Conservation (phyloP, 148 eudicot species). For the Pouteria glomerata region DNA sequence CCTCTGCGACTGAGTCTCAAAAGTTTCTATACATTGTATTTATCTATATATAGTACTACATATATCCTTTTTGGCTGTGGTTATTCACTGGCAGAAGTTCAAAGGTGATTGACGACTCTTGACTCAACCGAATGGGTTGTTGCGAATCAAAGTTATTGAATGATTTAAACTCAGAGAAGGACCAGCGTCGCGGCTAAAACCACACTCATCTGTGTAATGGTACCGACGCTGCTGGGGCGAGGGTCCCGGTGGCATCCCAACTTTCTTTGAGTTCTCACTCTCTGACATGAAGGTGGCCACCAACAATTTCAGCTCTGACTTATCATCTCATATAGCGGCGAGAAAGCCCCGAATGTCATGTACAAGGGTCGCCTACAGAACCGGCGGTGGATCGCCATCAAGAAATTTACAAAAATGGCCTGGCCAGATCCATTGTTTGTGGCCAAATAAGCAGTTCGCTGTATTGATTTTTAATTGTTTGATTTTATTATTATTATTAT, state of each 20-base stretch:
- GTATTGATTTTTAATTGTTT: constrained; percentile 24
- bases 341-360: constrained; percentile 78
- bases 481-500: too few relatives aligned
- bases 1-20: too few relatives aligned
- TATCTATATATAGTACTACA: too few relatives aligned
- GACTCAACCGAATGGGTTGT: constrained; percentile 74
- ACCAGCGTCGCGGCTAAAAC: constrained; percentile 9
- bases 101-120: too few relatives aligned
- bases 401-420: constrained; percentile 81
- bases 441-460: constrained; percentile 84
- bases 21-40: too few relatives aligned
- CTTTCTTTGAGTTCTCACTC: constrained; percentile 52
- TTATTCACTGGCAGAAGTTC: too few relatives aligned
- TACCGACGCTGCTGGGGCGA: constrained; percentile 8
- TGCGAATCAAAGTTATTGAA: constrained; percentile 31
- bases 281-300: constrained; percentile 68
- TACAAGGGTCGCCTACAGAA: constrained; percentile 62
- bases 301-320: constrained; percentile 60
- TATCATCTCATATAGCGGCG: constrained; percentile 79
- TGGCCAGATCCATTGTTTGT: constrained; percentile 99
- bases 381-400: constrained; percentile 65
- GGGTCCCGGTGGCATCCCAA: constrained; percentile 22
- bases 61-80: too few relatives aligned
- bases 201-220: constrained; percentile 22
- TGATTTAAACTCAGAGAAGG: background rate